Percentiles rank a stretch among this genome's conserved stretches.
Conservation (phyloP, 441 rosid species). For the Jatropha multifida region DNA sequence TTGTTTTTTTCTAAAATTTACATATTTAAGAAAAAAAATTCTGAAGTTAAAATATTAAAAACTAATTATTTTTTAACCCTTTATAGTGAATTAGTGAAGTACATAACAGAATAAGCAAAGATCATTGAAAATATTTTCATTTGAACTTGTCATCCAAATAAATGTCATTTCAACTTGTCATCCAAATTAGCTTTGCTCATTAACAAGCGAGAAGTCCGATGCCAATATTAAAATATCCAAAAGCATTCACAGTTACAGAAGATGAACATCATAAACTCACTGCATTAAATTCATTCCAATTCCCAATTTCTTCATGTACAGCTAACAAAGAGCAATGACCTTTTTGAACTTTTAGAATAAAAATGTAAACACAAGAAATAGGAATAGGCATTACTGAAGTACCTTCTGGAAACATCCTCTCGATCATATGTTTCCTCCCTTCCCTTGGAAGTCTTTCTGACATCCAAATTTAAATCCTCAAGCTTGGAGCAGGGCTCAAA, state of each 20-base stretch:
- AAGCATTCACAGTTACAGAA: background rate
- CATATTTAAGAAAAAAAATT: background rate
- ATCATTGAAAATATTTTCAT: slow-evolving; percentile 1
- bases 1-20: background rate
- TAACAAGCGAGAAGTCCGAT: background rate
- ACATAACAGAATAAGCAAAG: background rate
- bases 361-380: background rate
- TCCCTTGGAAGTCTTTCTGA: slow-evolving; percentile 44
- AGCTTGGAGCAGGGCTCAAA: slow-evolving; percentile 79
- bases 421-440: slow-evolving; percentile 33
- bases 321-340: background rate
- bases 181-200: background rate
- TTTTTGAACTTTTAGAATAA: background rate
- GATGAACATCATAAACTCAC: background rate
- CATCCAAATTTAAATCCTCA: slow-evolving; percentile 73
- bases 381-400: slow-evolving; percentile 16
- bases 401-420: slow-evolving; percentile 49
- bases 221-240: background rate
- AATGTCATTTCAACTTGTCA: background rate
- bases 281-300: background rate
- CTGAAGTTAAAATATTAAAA: no score
- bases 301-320: background rate
- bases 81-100: background rate
- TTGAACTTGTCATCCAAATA: no score
- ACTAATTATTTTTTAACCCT: background rate